Percentiles rank a stretch among this genome's conserved stretches.
These are phyloP conservation scores for Fusarium subglutinans DNA, from an alignment of 2,329 filamentous ascomycete genomes.

Conservation along the genomic window DNA sequence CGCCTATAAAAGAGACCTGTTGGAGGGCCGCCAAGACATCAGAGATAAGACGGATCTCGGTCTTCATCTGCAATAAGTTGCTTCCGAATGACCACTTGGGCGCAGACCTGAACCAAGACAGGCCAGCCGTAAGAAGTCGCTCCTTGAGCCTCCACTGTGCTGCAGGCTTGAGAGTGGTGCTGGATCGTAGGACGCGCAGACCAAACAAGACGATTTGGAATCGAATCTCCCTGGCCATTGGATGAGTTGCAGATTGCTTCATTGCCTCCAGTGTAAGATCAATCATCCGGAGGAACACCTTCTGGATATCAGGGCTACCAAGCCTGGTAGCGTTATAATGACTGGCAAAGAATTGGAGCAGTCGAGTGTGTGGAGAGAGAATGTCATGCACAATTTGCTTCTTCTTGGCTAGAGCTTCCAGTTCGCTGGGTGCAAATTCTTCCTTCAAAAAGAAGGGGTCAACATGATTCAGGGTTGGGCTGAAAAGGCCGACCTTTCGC, in stretches of 20 bases:
- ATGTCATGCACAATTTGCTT: constrained; percentile 84
- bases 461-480: constrained; percentile 72
- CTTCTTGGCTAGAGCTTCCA: constrained; percentile 74
- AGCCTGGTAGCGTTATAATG: constrained; percentile 95
- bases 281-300: constrained; percentile 83
- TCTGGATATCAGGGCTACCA: constrained; percentile 82
- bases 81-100: constrained; percentile 96
- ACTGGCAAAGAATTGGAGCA: constrained; percentile 90
- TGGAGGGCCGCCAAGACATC: constrained; percentile 78
- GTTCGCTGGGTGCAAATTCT: constrained; percentile 93
- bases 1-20: constrained; percentile 68
- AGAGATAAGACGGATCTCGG: constrained; percentile 82
- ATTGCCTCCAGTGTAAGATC: constrained; percentile 81
- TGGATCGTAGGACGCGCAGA: constrained; percentile 78
- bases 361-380: constrained; percentile 83
- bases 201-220: constrained; percentile 89
- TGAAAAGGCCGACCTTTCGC: constrained; percentile 83
- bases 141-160: constrained; percentile 88
- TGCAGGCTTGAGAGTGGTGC: constrained; percentile 69
- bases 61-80: constrained; percentile 91
- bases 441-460: constrained; percentile 93
- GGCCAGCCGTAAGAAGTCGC: constrained; percentile 82
- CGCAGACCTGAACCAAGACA: constrained; percentile 87
- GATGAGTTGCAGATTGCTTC: constrained; percentile 76
- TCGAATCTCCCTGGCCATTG: constrained; percentile 89